Evolutionary conservation across 2,329 filamentous ascomycete species (phyloP), one percentile per base, ranked within the genome.

Genomic region (Pseudocercospora musae): DNA sequence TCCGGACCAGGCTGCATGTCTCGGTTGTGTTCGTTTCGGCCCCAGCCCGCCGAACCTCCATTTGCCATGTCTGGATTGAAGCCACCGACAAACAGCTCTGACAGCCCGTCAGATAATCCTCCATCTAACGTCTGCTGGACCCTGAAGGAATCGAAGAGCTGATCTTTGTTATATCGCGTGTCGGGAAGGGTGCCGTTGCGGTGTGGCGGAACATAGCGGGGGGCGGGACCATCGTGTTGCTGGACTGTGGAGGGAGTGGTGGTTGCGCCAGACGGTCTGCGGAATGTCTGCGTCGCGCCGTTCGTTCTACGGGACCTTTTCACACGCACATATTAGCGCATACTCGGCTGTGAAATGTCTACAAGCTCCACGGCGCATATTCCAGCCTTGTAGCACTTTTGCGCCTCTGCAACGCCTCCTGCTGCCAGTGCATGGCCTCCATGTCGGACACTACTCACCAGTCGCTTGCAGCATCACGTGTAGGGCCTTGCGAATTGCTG

Each of bases 31-130:
- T 97, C 92, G 62, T 85, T 84, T 76, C 93, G 92, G 57, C 90
- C 90, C 92, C 92, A 96, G 25, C 75, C 73, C 54, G 71, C 80
- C 71, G 76, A 82, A 71, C 74, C 71, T 31, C 88, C 87, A 69
- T 92, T 92, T 44, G 86, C 79, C 56, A 87, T 84, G 62, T 87
- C 85, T 27, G 92, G 91, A 74, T 91, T 88, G 92, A 92, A 97
- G 64, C 87, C 87, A 59, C 87, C 82, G 70, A 89, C 84, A 73
- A 89, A 93, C 60, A 96, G 82, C 64, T 82, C 81, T 50, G 88
- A 83, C 42, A 92, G 79, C 66, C 88, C 85, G 64, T 84, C 82
- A 57, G 87, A 83, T 44, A 91, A 79, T 65, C 87, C 85, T 63
- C 86, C 83, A 57, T 82, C 82, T 65, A 85, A 80, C 58, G 77